These are phyloP conservation scores for Heterobasidion irregulare DNA, from an alignment of 1,284 basidiomycete genomes.

Conservation along the genomic window DNA sequence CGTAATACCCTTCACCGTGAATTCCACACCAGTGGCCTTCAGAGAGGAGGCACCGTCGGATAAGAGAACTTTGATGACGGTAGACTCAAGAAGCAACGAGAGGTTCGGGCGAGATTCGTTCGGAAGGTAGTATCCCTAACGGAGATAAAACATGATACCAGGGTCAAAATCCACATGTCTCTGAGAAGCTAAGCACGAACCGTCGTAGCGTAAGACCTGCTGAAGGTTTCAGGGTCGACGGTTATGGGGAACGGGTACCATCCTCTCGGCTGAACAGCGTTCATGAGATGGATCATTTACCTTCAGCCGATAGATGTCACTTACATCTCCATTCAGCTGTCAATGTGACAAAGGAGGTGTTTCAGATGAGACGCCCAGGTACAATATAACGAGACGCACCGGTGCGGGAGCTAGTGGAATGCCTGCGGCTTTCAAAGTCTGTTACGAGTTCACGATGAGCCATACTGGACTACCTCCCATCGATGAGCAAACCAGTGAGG, in stretches of 20 bases:
- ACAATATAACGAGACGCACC: not conserved
- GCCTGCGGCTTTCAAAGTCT: not conserved
- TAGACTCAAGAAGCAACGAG: not conserved
- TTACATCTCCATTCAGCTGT: not conserved
- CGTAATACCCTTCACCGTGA: not conserved
- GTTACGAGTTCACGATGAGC: not conserved
- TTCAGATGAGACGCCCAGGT: too few relatives aligned
- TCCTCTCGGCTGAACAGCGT: too few relatives aligned
- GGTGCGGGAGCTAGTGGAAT: not conserved
- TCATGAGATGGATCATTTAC: too few relatives aligned
- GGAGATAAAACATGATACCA: not conserved
- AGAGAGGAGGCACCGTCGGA: not conserved
- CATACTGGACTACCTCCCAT: too few relatives aligned
- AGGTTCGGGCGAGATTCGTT: not conserved
- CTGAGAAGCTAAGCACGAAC: not conserved
- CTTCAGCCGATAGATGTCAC: not conserved
- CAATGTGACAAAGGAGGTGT: too few relatives aligned
- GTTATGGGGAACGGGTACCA: not conserved
- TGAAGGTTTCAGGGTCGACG: constrained; percentile 1
- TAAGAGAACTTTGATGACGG: not conserved
- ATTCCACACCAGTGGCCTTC: not conserved
- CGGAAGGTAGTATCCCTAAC: not conserved
- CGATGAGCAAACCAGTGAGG: too few relatives aligned
- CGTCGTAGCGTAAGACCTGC: not conserved
- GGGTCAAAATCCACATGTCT: not conserved